Evolutionary conservation across 352 stramenopile genomes (phyloP).

Genomic region (Pythium dissimile): DNA sequence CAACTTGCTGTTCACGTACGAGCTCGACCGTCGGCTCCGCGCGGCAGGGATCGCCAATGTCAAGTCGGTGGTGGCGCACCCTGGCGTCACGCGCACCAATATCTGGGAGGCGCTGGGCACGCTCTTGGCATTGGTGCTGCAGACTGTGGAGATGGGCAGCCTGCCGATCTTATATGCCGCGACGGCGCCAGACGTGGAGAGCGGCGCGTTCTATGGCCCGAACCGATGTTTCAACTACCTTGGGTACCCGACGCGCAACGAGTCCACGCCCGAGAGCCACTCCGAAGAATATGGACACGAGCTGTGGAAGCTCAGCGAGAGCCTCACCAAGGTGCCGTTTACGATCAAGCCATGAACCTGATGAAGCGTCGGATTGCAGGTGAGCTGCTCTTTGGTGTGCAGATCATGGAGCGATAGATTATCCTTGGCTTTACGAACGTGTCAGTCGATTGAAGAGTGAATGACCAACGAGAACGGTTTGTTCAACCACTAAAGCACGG

Average conservation of each 20-base stretch:
- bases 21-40: slow-evolving; percentile 34
- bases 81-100: slow-evolving; percentile 7
- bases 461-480: too few species aligned
- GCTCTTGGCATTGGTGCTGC: neutral
- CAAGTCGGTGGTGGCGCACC: slow-evolving; percentile 26
- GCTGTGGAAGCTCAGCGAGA: slow-evolving; percentile 7
- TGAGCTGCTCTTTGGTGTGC: too few species aligned
- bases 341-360: too few species aligned
- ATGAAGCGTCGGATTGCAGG: too few species aligned
- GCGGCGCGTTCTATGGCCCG: slow-evolving; percentile 15
- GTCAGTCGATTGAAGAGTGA: too few species aligned
- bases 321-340: slow-evolving; percentile 1
- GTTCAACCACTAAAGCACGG: too few species aligned
- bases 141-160: slow-evolving; percentile 4
- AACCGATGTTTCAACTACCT: neutral
- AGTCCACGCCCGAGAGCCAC: neutral
- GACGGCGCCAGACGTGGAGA: neutral
- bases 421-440: too few species aligned
- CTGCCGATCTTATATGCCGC: slow-evolving; percentile 16
- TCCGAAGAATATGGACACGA: neutral
- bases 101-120: neutral
- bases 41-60: slow-evolving; percentile 26
- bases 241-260: slow-evolving; percentile 5
- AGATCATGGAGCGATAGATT: too few species aligned
- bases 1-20: slow-evolving; percentile 47